Evolutionary conservation across 2,329 filamentous ascomycete genomes (phyloP).

Genomic region (Paraconiothyrium sp.): DNA sequence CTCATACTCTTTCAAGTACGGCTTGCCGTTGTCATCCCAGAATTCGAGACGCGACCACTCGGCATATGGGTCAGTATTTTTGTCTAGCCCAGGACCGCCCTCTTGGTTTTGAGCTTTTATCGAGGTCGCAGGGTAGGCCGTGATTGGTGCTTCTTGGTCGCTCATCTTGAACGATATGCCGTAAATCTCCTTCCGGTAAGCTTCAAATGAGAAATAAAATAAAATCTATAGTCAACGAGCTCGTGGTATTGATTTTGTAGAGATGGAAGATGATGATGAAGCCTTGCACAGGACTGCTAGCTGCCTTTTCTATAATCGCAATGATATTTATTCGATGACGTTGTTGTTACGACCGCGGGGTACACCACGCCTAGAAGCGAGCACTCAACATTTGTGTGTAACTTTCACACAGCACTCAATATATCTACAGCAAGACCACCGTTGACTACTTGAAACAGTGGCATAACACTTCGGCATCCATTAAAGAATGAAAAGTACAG

Average conservation of each 20-base stretch:
- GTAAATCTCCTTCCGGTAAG: slow-evolving; percentile 2
- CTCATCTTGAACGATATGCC: slow-evolving; percentile 23
- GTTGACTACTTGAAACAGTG: neutral
- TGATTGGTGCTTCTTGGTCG: slow-evolving; percentile 25
- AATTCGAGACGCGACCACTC: slow-evolving; percentile 33
- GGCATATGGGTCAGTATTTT: slow-evolving; percentile 27
- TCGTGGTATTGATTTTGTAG: neutral
- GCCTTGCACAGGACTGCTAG: no score
- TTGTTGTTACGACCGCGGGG: slow-evolving; percentile 13
- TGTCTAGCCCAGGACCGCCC: slow-evolving; percentile 30
- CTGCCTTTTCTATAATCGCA: neutral
- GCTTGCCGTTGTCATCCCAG: slow-evolving; percentile 33
- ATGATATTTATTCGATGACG: neutral
- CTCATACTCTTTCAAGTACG: slow-evolving; percentile 34
- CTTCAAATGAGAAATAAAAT: neutral
- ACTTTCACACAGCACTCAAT: neutral
- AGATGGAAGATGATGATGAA: neutral
- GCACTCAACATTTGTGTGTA: neutral
- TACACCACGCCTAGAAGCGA: neutral
- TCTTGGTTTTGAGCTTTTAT: slow-evolving; percentile 29
- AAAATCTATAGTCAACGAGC: neutral
- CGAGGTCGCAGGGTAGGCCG: slow-evolving; percentile 26
- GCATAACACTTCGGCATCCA: neutral
- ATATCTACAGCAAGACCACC: neutral
- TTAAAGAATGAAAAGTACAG: neutral